Evolutionary conservation across 2,329 filamentous ascomycete genomes (phyloP), one percentile per base, ranked within the genome.

Genomic region (Simplicillium aogashimaense): DNA sequence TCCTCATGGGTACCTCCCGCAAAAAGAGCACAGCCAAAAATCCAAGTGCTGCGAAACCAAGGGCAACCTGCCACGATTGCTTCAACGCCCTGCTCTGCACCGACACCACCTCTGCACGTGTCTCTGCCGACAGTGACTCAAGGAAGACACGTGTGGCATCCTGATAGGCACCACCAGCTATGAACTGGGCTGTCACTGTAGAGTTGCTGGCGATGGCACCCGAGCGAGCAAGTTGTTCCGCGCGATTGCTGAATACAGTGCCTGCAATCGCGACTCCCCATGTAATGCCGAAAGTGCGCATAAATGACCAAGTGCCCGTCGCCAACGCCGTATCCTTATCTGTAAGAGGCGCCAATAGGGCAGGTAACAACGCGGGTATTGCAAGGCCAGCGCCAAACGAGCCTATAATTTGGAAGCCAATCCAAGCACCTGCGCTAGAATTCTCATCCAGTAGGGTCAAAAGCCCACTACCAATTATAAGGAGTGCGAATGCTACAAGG

Each of bases 251-350:
- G 48, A 66, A 71, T 25, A 69, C 55, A 4, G 60, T 55, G 2
- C 57, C 58, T 0, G 64, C 60, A 17, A 74, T 61, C 0, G 66
- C 56, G 2, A 67, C 58, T 8, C 67, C 70, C 52, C 70, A 65
- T 3, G 66, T 61, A n/a, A 56, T 50, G 3, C 70, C 71, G 28
- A 74, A 64, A 39, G 53, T 62, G 30, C 69, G 61, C 42, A 69
- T 50, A 42, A 74, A 75, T 1, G 56, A 50, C 56, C 61, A 70
- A 34, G 64, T 61, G 2, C 53, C 58, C 3, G 63, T 64, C 0
- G 63, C 60, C 2, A 56, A 40, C 2, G 63, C 60, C 0, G 53
- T 51, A 38, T 70, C 62, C 2, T 44, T 43, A 8, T 68, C 64
- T 1, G 50, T 30, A 1, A 67, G 45, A 0, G 53, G 46, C 1